Conservation (phyloP, 2,329 filamentous ascomycete species). For the Diaporthe longicolla region DNA sequence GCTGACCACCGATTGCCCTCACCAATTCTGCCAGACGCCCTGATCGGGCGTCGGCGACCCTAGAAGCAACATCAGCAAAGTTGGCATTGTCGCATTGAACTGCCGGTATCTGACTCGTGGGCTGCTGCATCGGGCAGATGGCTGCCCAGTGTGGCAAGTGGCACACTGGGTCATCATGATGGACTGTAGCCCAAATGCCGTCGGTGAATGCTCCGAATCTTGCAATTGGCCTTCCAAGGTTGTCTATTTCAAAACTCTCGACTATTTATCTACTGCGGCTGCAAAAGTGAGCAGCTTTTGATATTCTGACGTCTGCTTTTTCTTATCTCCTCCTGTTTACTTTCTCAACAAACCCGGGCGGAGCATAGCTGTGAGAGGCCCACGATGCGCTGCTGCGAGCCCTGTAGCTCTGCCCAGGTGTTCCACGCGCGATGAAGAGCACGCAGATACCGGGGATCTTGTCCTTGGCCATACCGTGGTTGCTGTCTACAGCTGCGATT, state of each 20-base stretch:
- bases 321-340: not conserved
- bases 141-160: conserved; percentile 28
- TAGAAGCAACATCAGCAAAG: conserved; percentile 26
- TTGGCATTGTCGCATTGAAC: conserved; percentile 27
- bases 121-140: conserved; percentile 25
- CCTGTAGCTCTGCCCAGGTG: conserved; percentile 25
- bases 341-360: not conserved
- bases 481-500: conserved; percentile 21
- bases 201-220: conserved; percentile 7
- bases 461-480: conserved; percentile 25
- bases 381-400: conserved; percentile 32
- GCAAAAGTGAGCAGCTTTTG: not conserved
- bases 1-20: not conserved
- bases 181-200: conserved; percentile 15
- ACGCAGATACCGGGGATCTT: conserved; percentile 16
- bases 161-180: not conserved
- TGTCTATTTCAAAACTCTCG: not conserved
- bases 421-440: conserved; percentile 33
- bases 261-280: not conserved
- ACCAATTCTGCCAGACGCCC: not conserved
- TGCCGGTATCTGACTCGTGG: conserved; percentile 31
- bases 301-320: not conserved
- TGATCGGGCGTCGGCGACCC: conserved; percentile 27
- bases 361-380: not conserved
- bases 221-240: conserved; percentile 2